Conservation (phyloP, 805 yeast genomes). For the Wickerhamiella musiphila region DNA sequence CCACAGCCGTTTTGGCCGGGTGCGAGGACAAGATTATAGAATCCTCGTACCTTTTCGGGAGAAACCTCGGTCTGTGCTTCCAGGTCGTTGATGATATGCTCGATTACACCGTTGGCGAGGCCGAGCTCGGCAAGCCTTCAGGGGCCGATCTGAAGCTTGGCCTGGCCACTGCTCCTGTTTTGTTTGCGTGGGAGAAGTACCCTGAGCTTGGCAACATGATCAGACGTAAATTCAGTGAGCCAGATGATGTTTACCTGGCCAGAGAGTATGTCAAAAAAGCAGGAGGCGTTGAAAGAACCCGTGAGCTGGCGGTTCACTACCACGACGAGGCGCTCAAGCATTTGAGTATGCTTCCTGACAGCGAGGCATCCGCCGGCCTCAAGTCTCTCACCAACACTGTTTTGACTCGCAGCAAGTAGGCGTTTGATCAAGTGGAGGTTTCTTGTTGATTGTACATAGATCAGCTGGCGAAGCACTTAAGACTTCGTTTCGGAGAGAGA, state of each 20-base stretch:
- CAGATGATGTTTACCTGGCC: constrained; percentile 78
- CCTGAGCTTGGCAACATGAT: constrained; percentile 76
- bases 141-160: constrained; percentile 91
- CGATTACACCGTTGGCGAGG: constrained; percentile 80
- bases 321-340: constrained; percentile 59
- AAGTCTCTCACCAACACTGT: constrained; percentile 71
- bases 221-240: constrained; percentile 58
- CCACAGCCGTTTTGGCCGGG: constrained; percentile 86
- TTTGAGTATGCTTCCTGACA: constrained; percentile 55
- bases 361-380: constrained; percentile 77
- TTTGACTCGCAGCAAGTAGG: constrained; percentile 57
- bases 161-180: constrained; percentile 89
- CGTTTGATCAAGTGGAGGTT: too few species aligned
- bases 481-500: too few species aligned
- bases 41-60: constrained; percentile 75
- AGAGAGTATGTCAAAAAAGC: constrained; percentile 51
- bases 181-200: constrained; percentile 81
- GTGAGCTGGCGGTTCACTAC: constrained; percentile 58
- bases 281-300: constrained; percentile 62
- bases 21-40: constrained; percentile 62
- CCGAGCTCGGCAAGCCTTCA: constrained; percentile 81
- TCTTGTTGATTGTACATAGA: too few species aligned
- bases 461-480: too few species aligned
- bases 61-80: constrained; percentile 86
- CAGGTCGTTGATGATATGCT: constrained; percentile 93